phyloP scores from a whole-genome alignment of 2,329 filamentous ascomycete species.

The Dendrostoma leiphaemia region DNA sequence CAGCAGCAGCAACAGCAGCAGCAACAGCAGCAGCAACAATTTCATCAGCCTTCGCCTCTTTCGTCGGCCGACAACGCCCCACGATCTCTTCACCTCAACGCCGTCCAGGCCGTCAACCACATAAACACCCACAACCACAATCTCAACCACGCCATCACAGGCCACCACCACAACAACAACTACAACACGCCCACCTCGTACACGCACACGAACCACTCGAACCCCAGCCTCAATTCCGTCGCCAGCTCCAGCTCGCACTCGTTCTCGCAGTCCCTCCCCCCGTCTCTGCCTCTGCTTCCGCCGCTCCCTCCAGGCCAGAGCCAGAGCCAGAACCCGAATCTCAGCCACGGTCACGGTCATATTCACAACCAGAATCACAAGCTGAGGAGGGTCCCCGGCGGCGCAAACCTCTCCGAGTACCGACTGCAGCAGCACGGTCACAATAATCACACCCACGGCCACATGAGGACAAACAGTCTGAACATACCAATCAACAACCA shows the following conservation, averaged over 20 bases:
- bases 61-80: constrained; percentile 18
- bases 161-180: constrained; percentile 9
- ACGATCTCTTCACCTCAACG: constrained; percentile 18
- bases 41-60: constrained; percentile 17
- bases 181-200: constrained; percentile 10
- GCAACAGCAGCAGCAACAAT: constrained; percentile 1
- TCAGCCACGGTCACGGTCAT: no score
- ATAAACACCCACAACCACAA: no score
- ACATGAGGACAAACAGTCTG: constrained; percentile 58
- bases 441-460: background rate
- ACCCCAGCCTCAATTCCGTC: background rate
- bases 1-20: background rate
- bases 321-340: no score
- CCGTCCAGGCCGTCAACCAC: constrained; percentile 18
- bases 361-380: constrained; percentile 8
- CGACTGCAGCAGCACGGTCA: constrained; percentile 26
- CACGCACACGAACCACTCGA: constrained; percentile 10
- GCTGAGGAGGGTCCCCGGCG: constrained; percentile 22
- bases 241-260: constrained; percentile 1
- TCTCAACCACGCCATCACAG: no score
- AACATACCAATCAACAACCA: constrained; percentile 37
- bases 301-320: no score
- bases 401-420: constrained; percentile 45
- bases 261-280: constrained; percentile 9
- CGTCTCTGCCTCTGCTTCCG: constrained; percentile 1